These are phyloP conservation scores for Clitoria ternatea DNA, from an alignment of 306 rosid genomes.

Conservation along the genomic window DNA sequence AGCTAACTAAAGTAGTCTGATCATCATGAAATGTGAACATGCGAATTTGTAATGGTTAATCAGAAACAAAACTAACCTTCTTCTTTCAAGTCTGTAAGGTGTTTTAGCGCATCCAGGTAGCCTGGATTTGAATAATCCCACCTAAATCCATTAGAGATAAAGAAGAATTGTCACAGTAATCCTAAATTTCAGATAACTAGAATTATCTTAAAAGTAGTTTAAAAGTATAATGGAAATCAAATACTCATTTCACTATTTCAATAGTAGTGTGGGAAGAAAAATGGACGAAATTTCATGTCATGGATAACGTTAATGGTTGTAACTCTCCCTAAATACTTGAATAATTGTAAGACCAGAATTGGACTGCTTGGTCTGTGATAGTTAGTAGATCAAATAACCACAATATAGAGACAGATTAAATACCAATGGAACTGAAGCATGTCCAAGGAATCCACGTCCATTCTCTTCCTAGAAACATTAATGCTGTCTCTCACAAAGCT, in stretches of 20 bases:
- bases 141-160: slow-evolving; percentile 51
- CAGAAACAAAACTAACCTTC: slow-evolving; percentile 52
- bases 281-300: slow-evolving; percentile 10
- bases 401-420: background rate
- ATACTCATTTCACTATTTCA: background rate
- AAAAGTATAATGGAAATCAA: background rate
- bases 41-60: background rate
- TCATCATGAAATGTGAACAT: slow-evolving; percentile 30
- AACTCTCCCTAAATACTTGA: background rate
- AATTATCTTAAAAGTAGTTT: slow-evolving; percentile 14
- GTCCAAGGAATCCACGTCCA: slow-evolving; percentile 91
- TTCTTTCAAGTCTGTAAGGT: slow-evolving; percentile 85
- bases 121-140: slow-evolving; percentile 92
- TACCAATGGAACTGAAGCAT: slow-evolving; percentile 99
- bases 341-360: slow-evolving; percentile 6
- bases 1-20: slow-evolving; percentile 27
- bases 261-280: background rate
- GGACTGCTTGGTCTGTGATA: background rate
- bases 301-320: slow-evolving; percentile 6
- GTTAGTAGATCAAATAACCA: background rate
- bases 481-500: slow-evolving; percentile 80
- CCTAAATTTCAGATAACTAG: background rate
- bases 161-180: slow-evolving; percentile 8
- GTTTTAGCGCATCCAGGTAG: slow-evolving; percentile 90
- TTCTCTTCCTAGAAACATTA: slow-evolving; percentile 82